phyloP scores from a whole-genome alignment of 2,329 filamentous ascomycete genomes.

The Metarhizium rileyi region DNA sequence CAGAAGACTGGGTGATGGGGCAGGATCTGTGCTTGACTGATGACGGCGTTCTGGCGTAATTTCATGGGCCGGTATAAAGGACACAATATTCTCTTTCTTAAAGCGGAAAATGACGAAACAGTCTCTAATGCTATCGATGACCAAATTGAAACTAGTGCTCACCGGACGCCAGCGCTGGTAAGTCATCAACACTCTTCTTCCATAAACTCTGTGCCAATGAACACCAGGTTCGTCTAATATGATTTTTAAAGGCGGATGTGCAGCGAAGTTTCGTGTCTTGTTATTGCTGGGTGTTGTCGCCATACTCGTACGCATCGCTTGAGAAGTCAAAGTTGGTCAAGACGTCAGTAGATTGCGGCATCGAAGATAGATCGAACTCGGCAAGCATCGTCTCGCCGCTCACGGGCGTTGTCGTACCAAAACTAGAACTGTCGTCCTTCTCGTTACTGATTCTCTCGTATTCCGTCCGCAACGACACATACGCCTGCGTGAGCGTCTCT shows the following conservation, averaged over 20 bases:
- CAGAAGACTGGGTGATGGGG: conserved; percentile 29
- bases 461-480: conserved; percentile 37
- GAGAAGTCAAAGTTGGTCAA: neutral
- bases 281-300: neutral
- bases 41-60: conserved; percentile 16
- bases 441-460: conserved; percentile 26
- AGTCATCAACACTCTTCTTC: neutral
- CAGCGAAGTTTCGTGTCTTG: no score
- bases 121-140: neutral
- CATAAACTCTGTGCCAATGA: neutral
- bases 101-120: neutral
- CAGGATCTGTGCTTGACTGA: neutral
- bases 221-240: neutral
- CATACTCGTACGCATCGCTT: neutral
- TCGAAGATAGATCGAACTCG: neutral
- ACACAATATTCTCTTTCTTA: neutral
- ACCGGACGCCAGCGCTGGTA: neutral
- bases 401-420: neutral
- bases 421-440: neutral
- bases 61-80: neutral
- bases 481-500: conserved; percentile 43
- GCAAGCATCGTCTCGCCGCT: neutral
- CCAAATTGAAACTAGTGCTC: neutral
- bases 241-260: no score
- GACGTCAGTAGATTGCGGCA: neutral